phyloP scores from a whole-genome alignment of 1,284 basidiomycete species.

The Lentinus polychrous region DNA sequence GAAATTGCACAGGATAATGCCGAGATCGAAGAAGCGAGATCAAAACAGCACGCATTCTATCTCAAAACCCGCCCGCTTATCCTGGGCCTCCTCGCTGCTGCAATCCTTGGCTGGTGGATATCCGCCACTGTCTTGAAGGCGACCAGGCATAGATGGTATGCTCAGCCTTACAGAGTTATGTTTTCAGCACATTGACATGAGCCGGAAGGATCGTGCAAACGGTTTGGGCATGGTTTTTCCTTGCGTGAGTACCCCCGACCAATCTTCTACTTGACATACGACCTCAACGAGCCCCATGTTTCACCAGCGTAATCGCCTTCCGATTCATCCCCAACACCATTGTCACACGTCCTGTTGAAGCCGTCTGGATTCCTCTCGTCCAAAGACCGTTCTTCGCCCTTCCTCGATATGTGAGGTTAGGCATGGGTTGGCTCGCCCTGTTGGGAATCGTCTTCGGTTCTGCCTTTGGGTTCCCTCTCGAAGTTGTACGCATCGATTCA shows the following conservation, averaged over 20 bases:
- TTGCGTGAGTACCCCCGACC: slow-evolving; percentile 38
- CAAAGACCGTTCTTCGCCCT: slow-evolving; percentile 65
- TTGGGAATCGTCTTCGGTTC: slow-evolving; percentile 74
- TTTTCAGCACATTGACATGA: slow-evolving; percentile 8
- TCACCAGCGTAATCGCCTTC: slow-evolving; percentile 66
- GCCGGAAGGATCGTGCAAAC: slow-evolving; percentile 66
- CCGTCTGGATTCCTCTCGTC: slow-evolving; percentile 59
- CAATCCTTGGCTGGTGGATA: slow-evolving; percentile 80
- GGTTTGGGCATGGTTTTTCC: slow-evolving; percentile 74
- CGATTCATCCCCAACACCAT: slow-evolving; percentile 68
- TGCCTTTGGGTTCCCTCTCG: slow-evolving; percentile 70
- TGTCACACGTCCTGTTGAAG: slow-evolving; percentile 57
- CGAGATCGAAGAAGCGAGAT: slow-evolving; percentile 19
- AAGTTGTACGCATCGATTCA: slow-evolving; percentile 35
- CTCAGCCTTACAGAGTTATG: slow-evolving; percentile 15
- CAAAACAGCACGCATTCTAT: slow-evolving; percentile 14
- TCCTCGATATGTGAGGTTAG: slow-evolving; percentile 48
- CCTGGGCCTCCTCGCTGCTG: slow-evolving; percentile 42
- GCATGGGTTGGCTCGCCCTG: slow-evolving; percentile 68
- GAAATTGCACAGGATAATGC: slow-evolving; percentile 16
- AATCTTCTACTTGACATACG: neutral
- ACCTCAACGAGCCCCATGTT: slow-evolving; percentile 3
- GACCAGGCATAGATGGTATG: slow-evolving; percentile 69
- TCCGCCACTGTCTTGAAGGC: slow-evolving; percentile 57
- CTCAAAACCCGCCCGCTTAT: slow-evolving; percentile 33